Conservation (phyloP, 108 stramenopile genomes). For the Tribonema minus region DNA sequence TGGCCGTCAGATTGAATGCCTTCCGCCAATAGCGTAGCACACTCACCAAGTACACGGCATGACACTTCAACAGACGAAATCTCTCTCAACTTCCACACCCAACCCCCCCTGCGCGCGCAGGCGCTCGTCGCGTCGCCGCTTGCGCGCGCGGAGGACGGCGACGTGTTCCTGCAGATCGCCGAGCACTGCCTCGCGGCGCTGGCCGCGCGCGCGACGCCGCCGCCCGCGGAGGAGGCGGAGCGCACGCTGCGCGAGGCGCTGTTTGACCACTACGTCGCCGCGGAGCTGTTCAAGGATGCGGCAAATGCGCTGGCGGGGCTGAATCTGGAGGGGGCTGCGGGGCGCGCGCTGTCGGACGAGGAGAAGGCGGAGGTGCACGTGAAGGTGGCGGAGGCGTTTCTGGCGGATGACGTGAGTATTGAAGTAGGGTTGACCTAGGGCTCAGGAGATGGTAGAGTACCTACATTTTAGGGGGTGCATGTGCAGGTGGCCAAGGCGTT, state of each 20-base stretch:
- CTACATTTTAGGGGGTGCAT: conserved; percentile 1
- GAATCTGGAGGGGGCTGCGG: background rate
- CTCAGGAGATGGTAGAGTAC: too few relatives aligned
- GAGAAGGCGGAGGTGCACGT: conserved; percentile 28
- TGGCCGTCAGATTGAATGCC: too few relatives aligned
- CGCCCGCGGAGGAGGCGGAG: conserved; percentile 12
- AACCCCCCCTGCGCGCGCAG: too few relatives aligned
- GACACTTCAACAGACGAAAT: too few relatives aligned
- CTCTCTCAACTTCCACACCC: too few relatives aligned
- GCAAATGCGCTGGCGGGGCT: conserved; percentile 16
- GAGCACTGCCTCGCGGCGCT: too few relatives aligned
- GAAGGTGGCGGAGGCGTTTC: conserved; percentile 24
- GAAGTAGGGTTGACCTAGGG: conserved; percentile 3
- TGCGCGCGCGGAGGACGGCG: too few relatives aligned
- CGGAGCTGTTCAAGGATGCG: conserved; percentile 7
- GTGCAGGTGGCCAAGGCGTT: conserved; percentile 22
- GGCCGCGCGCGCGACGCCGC: too few relatives aligned
- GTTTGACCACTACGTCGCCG: conserved; percentile 10
- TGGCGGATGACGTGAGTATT: conserved; percentile 19
- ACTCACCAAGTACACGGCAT: too few relatives aligned
- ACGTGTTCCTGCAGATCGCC: too few relatives aligned
- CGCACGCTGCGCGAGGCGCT: conserved; percentile 8
- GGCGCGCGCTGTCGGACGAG: conserved; percentile 2
- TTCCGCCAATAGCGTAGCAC: too few relatives aligned
- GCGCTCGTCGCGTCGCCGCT: too few relatives aligned